Conservation (phyloP, 371 early-diverging fungal species). For the Rhizopus delemar region DNA sequence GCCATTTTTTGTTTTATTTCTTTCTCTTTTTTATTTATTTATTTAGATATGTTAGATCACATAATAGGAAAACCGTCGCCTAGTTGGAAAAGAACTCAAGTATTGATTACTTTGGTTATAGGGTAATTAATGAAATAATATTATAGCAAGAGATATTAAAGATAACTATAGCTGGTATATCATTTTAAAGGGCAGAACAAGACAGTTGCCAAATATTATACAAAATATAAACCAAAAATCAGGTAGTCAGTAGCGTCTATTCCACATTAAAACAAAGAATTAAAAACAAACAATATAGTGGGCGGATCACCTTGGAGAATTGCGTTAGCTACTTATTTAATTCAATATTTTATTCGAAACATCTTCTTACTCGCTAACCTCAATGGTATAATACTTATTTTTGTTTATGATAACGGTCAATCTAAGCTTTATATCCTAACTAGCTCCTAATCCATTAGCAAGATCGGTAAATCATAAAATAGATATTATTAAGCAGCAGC, state of each 20-base stretch:
- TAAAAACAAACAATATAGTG: conserved; percentile 30
- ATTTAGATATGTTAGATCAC: conserved; percentile 82
- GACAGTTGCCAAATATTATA: conserved; percentile 22
- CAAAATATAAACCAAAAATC: conserved; percentile 20
- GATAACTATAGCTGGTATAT: neutral
- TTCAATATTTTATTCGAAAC: conserved; percentile 64
- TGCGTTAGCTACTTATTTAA: conserved; percentile 67
- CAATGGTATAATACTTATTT: conserved; percentile 45
- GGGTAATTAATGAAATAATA: neutral
- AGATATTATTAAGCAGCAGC: neutral
- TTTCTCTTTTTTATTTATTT: conserved; percentile 1
- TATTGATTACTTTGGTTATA: conserved; percentile 54
- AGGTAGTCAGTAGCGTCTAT: conserved; percentile 19
- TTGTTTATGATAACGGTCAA: neutral
- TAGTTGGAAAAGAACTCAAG: conserved; percentile 81
- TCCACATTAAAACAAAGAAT: conserved; percentile 8
- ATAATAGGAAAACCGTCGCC: conserved; percentile 90
- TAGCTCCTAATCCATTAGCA: conserved; percentile 73
- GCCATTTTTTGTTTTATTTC: neutral
- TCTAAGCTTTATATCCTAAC: neutral
- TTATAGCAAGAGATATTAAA: neutral
- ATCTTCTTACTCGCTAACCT: conserved; percentile 56
- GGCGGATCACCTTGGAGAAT: conserved; percentile 78
- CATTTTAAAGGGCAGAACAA: conserved; percentile 36
- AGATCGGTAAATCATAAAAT: conserved; percentile 45